Evolutionary conservation across 805 yeast genomes (phyloP).

Genomic region (Ogataea trehaloabstinens): DNA sequence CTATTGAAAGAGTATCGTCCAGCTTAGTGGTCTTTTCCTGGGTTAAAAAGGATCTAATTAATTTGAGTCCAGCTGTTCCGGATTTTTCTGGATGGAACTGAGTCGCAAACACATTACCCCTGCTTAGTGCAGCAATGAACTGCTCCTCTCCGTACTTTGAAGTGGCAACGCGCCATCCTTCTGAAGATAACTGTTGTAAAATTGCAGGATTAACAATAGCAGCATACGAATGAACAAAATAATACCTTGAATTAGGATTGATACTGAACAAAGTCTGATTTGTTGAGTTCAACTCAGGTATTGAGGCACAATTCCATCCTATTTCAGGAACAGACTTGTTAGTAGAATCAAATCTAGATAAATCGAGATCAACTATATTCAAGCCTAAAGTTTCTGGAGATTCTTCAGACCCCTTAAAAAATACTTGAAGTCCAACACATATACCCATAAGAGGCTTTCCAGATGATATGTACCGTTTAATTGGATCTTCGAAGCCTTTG

Average conservation of each 20-base stretch:
- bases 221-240: slow-evolving; percentile 94
- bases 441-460: slow-evolving; percentile 94
- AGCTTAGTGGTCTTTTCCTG: slow-evolving; percentile 35
- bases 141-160: slow-evolving; percentile 74
- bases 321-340: slow-evolving; percentile 91
- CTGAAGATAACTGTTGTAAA: slow-evolving; percentile 29
- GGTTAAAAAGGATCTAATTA: slow-evolving; percentile 69
- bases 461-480: slow-evolving; percentile 62
- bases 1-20: slow-evolving; percentile 2
- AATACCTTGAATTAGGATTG: slow-evolving; percentile 68
- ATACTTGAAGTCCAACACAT: slow-evolving; percentile 92
- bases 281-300: slow-evolving; percentile 16
- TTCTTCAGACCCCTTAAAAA: slow-evolving; percentile 76
- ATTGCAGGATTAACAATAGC: slow-evolving; percentile 51
- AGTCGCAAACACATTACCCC: slow-evolving; percentile 84
- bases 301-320: slow-evolving; percentile 73
- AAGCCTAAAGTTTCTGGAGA: slow-evolving; percentile 59
- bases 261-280: slow-evolving; percentile 54
- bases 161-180: slow-evolving; percentile 68
- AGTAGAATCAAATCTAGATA: slow-evolving; percentile 59
- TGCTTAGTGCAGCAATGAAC: slow-evolving; percentile 79
- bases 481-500: slow-evolving; percentile 63
- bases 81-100: slow-evolving; percentile 99
- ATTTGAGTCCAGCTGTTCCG: slow-evolving; percentile 82
- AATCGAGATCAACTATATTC: slow-evolving; percentile 49